Conservation (phyloP, 2,329 filamentous ascomycete genomes). For the Cylindrodendrum hubeiense region DNA sequence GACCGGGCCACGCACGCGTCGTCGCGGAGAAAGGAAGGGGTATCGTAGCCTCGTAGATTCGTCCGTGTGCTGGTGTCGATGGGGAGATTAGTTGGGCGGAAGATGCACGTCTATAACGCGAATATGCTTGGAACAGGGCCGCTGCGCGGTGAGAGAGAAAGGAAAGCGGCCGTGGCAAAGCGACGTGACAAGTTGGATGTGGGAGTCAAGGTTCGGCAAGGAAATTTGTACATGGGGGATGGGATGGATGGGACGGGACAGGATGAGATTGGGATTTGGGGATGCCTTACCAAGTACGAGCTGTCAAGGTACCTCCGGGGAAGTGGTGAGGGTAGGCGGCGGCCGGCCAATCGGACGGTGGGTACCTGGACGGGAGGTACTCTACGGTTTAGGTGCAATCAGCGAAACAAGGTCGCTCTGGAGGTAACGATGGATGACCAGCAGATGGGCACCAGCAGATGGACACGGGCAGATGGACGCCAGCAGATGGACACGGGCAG, state of each 20-base stretch:
- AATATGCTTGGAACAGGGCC: no score
- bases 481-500: not conserved
- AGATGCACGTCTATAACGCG: conserved; percentile 3
- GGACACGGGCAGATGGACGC: not conserved
- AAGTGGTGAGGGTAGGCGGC: not conserved
- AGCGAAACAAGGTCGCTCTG: not conserved
- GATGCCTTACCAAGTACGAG: conserved; percentile 15
- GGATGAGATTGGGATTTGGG: conserved; percentile 25
- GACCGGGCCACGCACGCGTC: conserved; percentile 27
- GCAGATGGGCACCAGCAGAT: not conserved
- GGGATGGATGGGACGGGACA: conserved; percentile 16
- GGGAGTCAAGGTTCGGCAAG: conserved; percentile 28
- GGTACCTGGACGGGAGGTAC: conserved; percentile 10
- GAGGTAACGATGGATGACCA: not conserved
- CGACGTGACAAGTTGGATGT: conserved; percentile 19
- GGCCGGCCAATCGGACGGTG: not conserved
- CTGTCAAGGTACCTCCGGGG: conserved; percentile 1
- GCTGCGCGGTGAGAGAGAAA: not conserved
- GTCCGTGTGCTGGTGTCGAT: conserved; percentile 6
- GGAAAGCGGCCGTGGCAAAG: conserved; percentile 14
- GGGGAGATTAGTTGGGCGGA: conserved; percentile 6
- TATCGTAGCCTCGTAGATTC: conserved; percentile 14
- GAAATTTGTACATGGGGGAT: conserved; percentile 30
- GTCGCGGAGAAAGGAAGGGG: conserved; percentile 5
- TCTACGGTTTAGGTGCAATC: not conserved